phyloP scores from a whole-genome alignment of 257 asterid species.

The Vinca minor region DNA sequence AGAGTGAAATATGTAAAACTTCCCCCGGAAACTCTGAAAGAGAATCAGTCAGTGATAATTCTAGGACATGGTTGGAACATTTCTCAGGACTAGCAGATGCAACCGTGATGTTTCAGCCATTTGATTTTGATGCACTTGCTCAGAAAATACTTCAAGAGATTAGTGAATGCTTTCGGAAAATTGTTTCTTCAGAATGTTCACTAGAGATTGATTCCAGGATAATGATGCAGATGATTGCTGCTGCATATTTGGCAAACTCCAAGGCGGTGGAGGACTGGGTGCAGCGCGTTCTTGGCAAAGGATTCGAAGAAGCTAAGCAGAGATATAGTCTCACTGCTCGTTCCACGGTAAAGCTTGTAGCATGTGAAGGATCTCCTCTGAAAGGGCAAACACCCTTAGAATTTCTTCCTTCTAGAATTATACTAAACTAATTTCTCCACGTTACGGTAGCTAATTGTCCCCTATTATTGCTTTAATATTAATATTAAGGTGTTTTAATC shows the following conservation, averaged over 20 bases:
- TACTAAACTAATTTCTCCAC: slow-evolving; percentile 27
- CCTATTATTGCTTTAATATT: slow-evolving; percentile 17
- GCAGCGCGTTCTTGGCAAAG: slow-evolving; percentile 32
- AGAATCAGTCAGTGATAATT: slow-evolving; percentile 31
- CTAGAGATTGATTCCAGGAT: slow-evolving; percentile 53
- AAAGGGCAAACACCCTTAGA: slow-evolving; percentile 23
- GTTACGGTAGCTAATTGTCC: not conserved
- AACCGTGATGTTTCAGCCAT: slow-evolving; percentile 35
- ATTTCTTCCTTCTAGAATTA: slow-evolving; percentile 51
- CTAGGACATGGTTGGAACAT: slow-evolving; percentile 53
- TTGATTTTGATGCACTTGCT: slow-evolving; percentile 36
- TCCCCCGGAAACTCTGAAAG: slow-evolving; percentile 25
- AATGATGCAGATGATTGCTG: slow-evolving; percentile 56
- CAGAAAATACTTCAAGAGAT: slow-evolving; percentile 33
- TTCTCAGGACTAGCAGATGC: slow-evolving; percentile 37
- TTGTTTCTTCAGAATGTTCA: slow-evolving; percentile 39
- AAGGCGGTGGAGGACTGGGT: slow-evolving; percentile 62
- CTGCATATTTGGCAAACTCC: slow-evolving; percentile 32
- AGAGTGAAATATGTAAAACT: slow-evolving; percentile 28
- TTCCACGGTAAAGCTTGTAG: slow-evolving; percentile 45
- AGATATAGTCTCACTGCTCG: slow-evolving; percentile 39
- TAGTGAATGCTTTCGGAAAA: slow-evolving; percentile 27
- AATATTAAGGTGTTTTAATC: slow-evolving; percentile 14
- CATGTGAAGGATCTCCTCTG: slow-evolving; percentile 21
- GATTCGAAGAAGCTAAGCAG: slow-evolving; percentile 47